Evolutionary conservation across 176 grass and related monocot genomes (phyloP).

Genomic region (Urochloa ruziziensis): DNA sequence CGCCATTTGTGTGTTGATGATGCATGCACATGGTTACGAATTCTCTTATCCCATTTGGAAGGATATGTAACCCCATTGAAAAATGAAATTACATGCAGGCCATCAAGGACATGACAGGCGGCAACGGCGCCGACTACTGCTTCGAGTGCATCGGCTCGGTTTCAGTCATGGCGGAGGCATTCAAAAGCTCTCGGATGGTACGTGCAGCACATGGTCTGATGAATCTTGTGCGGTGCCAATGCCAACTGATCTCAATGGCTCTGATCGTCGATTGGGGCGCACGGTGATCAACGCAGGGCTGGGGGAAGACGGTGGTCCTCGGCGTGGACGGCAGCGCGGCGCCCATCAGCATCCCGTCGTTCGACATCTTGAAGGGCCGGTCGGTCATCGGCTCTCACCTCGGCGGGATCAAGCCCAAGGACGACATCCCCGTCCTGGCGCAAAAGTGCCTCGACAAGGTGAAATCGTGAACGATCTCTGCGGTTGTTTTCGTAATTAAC

Average conservation of each 20-base stretch:
- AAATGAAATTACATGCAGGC: conserved; percentile 32
- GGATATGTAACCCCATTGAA: too few relatives aligned
- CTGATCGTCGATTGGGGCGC: too few relatives aligned
- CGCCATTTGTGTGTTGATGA: too few relatives aligned
- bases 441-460: conserved; percentile 49
- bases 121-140: conserved; percentile 63
- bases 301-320: conserved; percentile 59
- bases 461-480: too few relatives aligned
- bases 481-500: too few relatives aligned
- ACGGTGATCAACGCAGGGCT: too few relatives aligned
- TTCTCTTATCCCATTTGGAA: too few relatives aligned
- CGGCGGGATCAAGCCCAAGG: conserved; percentile 62
- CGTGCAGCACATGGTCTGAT: neutral
- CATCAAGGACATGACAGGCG: conserved; percentile 46
- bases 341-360: conserved; percentile 5
- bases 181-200: conserved; percentile 35
- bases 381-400: conserved; percentile 35
- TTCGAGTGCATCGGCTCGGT: conserved; percentile 56
- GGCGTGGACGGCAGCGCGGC: neutral
- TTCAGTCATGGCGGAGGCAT: conserved; percentile 45
- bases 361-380: conserved; percentile 15
- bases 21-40: too few relatives aligned
- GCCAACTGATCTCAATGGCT: too few relatives aligned
- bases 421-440: conserved; percentile 44
- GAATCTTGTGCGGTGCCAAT: neutral